Conservation (phyloP, 73 alveolate genomes). For the Stentor coeruleus region DNA sequence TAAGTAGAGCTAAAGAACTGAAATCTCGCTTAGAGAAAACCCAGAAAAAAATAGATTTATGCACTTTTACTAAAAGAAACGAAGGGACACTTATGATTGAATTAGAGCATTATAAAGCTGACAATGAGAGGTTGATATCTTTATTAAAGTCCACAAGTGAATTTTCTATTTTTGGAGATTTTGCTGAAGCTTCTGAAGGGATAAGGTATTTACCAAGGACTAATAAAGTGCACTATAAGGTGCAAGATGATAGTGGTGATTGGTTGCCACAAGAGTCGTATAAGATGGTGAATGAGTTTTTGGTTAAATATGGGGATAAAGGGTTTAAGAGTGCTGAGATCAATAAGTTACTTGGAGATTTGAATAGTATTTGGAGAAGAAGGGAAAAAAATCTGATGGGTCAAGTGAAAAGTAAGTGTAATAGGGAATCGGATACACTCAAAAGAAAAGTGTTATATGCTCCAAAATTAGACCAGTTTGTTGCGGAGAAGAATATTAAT, state of each 20-base stretch:
- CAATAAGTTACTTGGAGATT: conserved; percentile 40
- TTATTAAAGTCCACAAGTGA: conserved; percentile 40
- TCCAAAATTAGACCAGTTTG: conserved; percentile 36
- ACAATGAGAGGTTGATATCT: conserved; percentile 33
- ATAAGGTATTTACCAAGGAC: conserved; percentile 8
- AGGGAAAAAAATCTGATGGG: conserved; percentile 38
- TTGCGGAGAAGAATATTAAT: conserved; percentile 26
- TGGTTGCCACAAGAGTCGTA: conserved; percentile 52
- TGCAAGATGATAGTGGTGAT: conserved; percentile 32
- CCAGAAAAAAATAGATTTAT: conserved; percentile 12
- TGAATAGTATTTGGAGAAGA: conserved; percentile 42
- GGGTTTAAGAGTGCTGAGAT: conserved; percentile 27
- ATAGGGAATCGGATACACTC: conserved; percentile 27
- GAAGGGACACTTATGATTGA: conserved; percentile 51
- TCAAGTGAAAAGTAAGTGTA: conserved; percentile 23
- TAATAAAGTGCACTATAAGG: neutral
- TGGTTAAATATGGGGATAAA: conserved; percentile 11
- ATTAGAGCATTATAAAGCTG: conserved; percentile 44
- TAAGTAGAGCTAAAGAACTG: neutral
- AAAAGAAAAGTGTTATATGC: conserved; percentile 33
- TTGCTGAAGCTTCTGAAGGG: conserved; percentile 13
- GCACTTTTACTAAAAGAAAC: conserved; percentile 30
- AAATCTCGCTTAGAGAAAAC: neutral
- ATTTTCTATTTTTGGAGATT: conserved; percentile 32
- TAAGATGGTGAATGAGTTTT: conserved; percentile 38